Evolutionary conservation across 2,329 filamentous ascomycete genomes (phyloP).

Genomic region (Lasiodiplodia theobromae): DNA sequence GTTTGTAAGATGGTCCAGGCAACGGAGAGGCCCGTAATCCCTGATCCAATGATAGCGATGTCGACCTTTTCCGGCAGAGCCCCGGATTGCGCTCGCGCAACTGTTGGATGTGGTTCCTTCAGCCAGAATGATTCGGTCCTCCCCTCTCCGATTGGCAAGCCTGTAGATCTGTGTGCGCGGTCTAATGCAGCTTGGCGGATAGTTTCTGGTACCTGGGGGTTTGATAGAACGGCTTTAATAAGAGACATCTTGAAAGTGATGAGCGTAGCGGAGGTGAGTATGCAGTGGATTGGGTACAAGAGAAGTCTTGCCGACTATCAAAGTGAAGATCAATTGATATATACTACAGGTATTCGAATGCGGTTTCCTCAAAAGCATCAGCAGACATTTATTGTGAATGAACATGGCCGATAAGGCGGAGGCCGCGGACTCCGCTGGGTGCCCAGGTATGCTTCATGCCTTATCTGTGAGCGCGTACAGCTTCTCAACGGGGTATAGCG

Average conservation of each 20-base stretch:
- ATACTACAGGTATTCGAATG: neutral
- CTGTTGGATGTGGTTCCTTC: neutral
- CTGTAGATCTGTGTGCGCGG: neutral
- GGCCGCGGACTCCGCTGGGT: neutral
- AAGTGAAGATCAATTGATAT: neutral
- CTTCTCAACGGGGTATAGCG: too few species aligned
- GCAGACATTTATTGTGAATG: too few species aligned
- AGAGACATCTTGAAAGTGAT: neutral
- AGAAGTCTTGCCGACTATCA: too few species aligned
- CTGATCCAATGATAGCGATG: constrained; percentile 58
- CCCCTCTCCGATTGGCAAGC: neutral
- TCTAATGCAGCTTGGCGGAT: neutral
- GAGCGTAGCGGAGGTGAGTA: neutral
- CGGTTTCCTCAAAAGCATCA: neutral
- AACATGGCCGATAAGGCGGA: neutral
- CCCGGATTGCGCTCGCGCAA: neutral
- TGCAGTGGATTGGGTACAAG: too few species aligned
- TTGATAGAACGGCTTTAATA: neutral
- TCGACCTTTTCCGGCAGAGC: constrained; percentile 50
- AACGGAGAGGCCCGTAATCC: neutral
- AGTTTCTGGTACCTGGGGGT: neutral
- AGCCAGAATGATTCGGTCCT: neutral
- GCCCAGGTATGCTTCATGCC: too few species aligned
- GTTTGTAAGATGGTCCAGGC: neutral
- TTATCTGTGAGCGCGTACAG: too few species aligned